Conservation (phyloP, 176 grass and related monocot genomes). For the Aegilops sharonensis region DNA sequence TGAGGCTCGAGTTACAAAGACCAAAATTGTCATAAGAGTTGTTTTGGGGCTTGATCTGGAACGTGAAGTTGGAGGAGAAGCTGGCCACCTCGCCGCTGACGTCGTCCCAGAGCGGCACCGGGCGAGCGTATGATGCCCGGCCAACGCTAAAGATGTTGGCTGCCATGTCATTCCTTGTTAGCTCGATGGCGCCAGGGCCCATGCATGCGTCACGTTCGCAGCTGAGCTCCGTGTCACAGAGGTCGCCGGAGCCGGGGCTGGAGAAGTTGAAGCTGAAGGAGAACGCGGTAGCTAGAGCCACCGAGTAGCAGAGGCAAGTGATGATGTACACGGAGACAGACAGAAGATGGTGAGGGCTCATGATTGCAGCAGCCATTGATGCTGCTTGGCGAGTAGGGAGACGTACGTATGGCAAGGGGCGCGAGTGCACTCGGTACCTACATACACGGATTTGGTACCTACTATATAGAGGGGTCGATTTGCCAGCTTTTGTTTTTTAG, state of each 20-base stretch:
- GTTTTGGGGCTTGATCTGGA: slow-evolving; percentile 20
- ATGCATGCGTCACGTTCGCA: slow-evolving; percentile 15
- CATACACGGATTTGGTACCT: too few species aligned
- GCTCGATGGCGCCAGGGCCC: background rate
- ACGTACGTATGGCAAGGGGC: too few species aligned
- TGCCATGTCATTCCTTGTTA: background rate
- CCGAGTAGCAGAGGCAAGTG: background rate
- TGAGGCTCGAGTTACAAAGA: background rate
- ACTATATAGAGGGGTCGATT: too few species aligned
- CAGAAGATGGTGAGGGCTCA: background rate
- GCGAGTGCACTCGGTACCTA: too few species aligned
- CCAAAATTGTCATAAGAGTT: fast-evolving
- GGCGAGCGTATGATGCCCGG: background rate
- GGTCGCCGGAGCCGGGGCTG: background rate
- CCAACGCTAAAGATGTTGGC: background rate
- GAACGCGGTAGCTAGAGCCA: background rate
- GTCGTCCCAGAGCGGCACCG: too few species aligned
- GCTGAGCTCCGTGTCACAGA: background rate
- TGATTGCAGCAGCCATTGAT: background rate
- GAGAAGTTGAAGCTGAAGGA: slow-evolving; percentile 47
- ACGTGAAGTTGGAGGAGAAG: slow-evolving; percentile 42
- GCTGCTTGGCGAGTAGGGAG: background rate
- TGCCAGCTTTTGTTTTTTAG: too few species aligned
- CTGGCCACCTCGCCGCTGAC: background rate
- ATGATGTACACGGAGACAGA: background rate